Conservation (phyloP, 768 basidiomycete species). For the Artomyces pyxidatus region DNA sequence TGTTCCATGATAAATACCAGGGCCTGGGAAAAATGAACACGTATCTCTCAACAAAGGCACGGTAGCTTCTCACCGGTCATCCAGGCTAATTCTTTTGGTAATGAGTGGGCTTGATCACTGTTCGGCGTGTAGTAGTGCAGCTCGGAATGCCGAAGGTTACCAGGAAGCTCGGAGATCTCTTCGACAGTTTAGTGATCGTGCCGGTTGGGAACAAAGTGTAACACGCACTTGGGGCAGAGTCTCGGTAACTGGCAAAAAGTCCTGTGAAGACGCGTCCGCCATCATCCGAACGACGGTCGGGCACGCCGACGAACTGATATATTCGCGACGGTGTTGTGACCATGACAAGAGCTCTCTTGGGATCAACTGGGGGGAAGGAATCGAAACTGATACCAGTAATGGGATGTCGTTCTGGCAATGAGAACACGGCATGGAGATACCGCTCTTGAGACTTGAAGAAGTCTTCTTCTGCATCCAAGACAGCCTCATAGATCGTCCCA, state of each 20-base stretch:
- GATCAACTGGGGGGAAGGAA: constrained; percentile 57
- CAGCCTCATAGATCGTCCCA: constrained; percentile 81
- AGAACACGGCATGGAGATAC: constrained; percentile 64
- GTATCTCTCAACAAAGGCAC: not conserved
- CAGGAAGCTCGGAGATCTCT: constrained; percentile 91
- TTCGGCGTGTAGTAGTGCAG: constrained; percentile 73
- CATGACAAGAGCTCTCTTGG: constrained; percentile 59
- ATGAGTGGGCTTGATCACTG: constrained; percentile 57
- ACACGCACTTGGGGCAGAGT: constrained; percentile 65
- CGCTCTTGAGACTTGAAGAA: constrained; percentile 87
- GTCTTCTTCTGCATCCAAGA: constrained; percentile 86
- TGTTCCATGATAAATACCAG: constrained; percentile 82
- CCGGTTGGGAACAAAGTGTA: not conserved
- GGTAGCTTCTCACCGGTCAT: constrained; percentile 69
- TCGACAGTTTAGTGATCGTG: constrained; percentile 19
- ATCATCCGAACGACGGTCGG: constrained; percentile 66
- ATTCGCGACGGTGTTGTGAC: constrained; percentile 82
- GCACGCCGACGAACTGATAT: constrained; percentile 77
- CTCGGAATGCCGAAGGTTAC: constrained; percentile 66
- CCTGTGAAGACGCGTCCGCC: constrained; percentile 65
- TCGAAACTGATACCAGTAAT: constrained; percentile 84
- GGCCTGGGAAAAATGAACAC: constrained; percentile 36
- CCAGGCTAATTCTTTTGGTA: constrained; percentile 82
- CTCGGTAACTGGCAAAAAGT: constrained; percentile 67
- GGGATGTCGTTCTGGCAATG: constrained; percentile 71